Evolutionary conservation across 2,329 filamentous ascomycete genomes (phyloP).

Genomic region (Aspergillus fijiensis): DNA sequence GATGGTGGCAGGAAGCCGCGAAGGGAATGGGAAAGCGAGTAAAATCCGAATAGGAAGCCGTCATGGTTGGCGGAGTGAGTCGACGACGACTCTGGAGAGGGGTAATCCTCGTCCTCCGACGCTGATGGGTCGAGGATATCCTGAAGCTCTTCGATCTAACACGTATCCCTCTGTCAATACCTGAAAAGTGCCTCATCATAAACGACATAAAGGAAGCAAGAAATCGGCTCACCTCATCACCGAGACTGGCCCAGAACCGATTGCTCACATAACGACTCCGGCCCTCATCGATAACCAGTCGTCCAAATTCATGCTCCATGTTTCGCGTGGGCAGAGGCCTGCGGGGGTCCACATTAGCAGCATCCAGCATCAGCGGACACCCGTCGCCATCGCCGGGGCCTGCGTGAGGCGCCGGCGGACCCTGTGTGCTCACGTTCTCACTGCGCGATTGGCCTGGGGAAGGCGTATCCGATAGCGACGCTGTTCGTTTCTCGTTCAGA

Average conservation of each 20-base stretch:
- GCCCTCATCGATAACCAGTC: slow-evolving; percentile 60
- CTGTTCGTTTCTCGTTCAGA: slow-evolving; percentile 49
- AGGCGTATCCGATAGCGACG: slow-evolving; percentile 2
- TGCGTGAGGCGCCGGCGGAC: not conserved
- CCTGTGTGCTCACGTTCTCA: not conserved
- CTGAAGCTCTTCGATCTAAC: slow-evolving; percentile 60
- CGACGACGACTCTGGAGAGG: slow-evolving; percentile 46
- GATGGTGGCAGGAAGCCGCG: slow-evolving; percentile 56
- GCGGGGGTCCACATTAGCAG: slow-evolving; percentile 18
- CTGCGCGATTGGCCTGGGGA: slow-evolving; percentile 13
- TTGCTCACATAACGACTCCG: slow-evolving; percentile 63
- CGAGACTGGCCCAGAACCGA: slow-evolving; percentile 60
- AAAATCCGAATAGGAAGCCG: slow-evolving; percentile 61
- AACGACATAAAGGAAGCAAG: not conserved
- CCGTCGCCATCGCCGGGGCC: slow-evolving; percentile 2
- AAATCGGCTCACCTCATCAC: slow-evolving; percentile 53
- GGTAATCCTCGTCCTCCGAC: slow-evolving; percentile 56
- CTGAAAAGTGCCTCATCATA: not conserved
- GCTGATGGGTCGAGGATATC: slow-evolving; percentile 59
- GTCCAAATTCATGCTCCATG: slow-evolving; percentile 53
- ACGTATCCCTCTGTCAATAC: slow-evolving; percentile 11
- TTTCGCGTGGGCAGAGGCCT: slow-evolving; percentile 22
- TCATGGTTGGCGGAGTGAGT: slow-evolving; percentile 50
- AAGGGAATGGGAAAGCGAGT: slow-evolving; percentile 57
- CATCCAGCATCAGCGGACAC: slow-evolving; percentile 14